These are phyloP conservation scores for Sporopachydermia quercuum DNA, from an alignment of 805 yeast species.

Conservation along the genomic window DNA sequence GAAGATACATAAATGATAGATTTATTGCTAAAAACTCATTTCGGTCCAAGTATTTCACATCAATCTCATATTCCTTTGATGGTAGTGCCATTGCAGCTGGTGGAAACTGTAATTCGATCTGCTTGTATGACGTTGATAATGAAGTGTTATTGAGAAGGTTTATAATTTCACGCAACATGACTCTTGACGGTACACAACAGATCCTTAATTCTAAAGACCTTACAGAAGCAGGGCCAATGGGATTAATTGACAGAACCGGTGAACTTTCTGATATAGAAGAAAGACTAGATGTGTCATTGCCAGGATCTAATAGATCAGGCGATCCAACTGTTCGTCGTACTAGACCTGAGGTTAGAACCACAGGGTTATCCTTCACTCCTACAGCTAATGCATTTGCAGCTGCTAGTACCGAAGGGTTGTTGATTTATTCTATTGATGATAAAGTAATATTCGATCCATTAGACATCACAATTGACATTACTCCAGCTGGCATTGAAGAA, in stretches of 20 bases:
- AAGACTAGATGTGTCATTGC: slow-evolving; percentile 57
- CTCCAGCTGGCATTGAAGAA: slow-evolving; percentile 61
- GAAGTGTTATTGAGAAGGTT: slow-evolving; percentile 76
- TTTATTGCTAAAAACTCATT: slow-evolving; percentile 70
- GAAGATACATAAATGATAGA: slow-evolving; percentile 70
- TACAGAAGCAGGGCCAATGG: slow-evolving; percentile 81
- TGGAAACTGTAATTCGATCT: slow-evolving; percentile 82
- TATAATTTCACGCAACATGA: slow-evolving; percentile 79
- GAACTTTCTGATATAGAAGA: slow-evolving; percentile 79
- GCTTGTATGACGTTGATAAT: slow-evolving; percentile 79
- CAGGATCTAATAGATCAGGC: slow-evolving; percentile 73
- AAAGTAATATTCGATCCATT: slow-evolving; percentile 77
- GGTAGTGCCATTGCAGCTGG: slow-evolving; percentile 83
- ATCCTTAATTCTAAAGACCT: slow-evolving; percentile 64
- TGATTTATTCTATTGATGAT: slow-evolving; percentile 69
- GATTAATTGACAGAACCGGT: slow-evolving; percentile 69
- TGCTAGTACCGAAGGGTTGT: slow-evolving; percentile 86
- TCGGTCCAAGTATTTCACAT: slow-evolving; percentile 70
- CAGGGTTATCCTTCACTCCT: slow-evolving; percentile 72
- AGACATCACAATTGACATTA: slow-evolving; percentile 83
- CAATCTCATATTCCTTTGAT: slow-evolving; percentile 76
- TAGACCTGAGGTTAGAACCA: slow-evolving; percentile 74
- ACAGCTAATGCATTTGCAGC: slow-evolving; percentile 85
- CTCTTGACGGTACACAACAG: slow-evolving; percentile 74
- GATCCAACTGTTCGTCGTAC: slow-evolving; percentile 64